A percentile compares a stretch with the other conserved stretches of the same genome.
Conservation (phyloP, 768 basidiomycete species). For the Aureoboletus auriporus region DNA sequence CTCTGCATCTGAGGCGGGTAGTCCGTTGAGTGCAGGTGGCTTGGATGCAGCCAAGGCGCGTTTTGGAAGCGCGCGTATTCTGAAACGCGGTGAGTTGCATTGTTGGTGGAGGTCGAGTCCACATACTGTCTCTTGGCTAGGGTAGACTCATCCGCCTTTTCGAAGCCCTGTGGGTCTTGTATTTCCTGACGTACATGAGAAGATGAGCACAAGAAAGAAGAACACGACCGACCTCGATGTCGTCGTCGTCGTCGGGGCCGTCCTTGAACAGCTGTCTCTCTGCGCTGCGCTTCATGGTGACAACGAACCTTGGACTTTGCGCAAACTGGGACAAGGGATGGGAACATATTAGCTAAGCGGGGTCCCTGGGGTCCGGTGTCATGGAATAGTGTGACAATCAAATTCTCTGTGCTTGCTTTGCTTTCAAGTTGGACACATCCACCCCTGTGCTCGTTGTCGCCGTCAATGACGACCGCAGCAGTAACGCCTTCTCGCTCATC, state of each 20-base stretch:
- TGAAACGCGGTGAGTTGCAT: constrained; percentile 25
- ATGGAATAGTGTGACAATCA: no score
- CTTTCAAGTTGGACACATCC: background rate
- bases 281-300: constrained; percentile 68
- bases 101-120: background rate
- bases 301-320: background rate
- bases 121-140: constrained; percentile 58
- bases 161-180: constrained; percentile 41
- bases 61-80: constrained; percentile 66
- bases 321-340: constrained; percentile 1
- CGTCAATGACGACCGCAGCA: constrained; percentile 49
- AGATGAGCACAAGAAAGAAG: background rate
- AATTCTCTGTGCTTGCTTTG: no score
- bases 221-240: constrained; percentile 25
- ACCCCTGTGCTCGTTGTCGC: constrained; percentile 6
- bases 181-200: constrained; percentile 36
- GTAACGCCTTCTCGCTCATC: constrained; percentile 63
- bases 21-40: constrained; percentile 21
- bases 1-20: constrained; percentile 20
- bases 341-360: constrained; percentile 20
- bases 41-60: constrained; percentile 29
- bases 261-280: constrained; percentile 68
- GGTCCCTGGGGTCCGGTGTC: constrained; percentile 8
- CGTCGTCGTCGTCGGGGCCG: constrained; percentile 36
- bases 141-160: constrained; percentile 55